Base-by-base conservation (phyloP, 1,139 yeast genomes). In the Yamadazyma siamensis region DNA sequence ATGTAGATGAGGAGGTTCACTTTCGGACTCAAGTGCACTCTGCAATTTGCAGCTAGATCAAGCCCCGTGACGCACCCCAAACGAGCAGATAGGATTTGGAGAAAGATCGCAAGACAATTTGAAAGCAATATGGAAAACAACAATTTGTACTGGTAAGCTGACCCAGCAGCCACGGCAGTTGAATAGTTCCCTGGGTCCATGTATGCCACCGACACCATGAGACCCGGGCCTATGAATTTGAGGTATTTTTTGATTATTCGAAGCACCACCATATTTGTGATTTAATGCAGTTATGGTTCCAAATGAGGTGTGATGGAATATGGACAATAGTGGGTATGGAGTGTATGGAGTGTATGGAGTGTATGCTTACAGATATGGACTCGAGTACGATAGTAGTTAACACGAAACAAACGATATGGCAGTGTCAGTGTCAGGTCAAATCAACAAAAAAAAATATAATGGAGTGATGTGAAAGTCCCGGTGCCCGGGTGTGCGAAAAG, bases 161-260 rank as follows among this genome's bases (percentile, higher is more conserved):
- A 88, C 33, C 96, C 96, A 14, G 94, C 94, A 5, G 96, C 82
- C 18, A 91, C 96, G 22, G 94, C 91, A 3, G 97, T 87, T 19
- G 96, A 82, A 59, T 89, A 91, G 59, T 91, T 91, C 2, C 98
- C 98, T 1, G 98, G 97, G 50, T 91, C 98, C 84, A 91, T 86
- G 52, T 89, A 91, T 0, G 97, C 95, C 31, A 91, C 97, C 14
- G 94, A 77, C 17, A 91, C 94, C 91, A 89, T 80, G 28, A 89
- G 71, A 1, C 97, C 97, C 0, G 96, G 96, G 1, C 97, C 96
- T 3, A 88, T 63, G 56, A 88, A 88, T 43, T 70, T 62, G 32
- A 71, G 52, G 54, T 82, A 84, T 43, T 79, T 81, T 40, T 56
- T 54, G 22, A 69, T 38, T 19, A 47, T 40, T 34, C 27, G 19